These are phyloP conservation scores for Ogataea methylovora DNA, from an alignment of 805 yeast species.

Conservation along the genomic window DNA sequence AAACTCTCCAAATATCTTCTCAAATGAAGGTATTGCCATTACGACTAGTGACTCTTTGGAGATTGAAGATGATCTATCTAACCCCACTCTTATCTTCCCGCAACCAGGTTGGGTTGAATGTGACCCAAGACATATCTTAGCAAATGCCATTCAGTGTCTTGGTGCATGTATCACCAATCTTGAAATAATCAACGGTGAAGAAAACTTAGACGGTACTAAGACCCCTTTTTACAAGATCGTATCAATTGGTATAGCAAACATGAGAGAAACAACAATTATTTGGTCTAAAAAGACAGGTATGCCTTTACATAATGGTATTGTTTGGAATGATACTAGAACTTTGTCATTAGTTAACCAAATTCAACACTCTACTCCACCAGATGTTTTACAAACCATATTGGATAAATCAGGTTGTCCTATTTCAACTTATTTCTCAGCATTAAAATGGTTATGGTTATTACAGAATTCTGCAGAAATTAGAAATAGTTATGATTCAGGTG, in stretches of 20 bases:
- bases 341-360: constrained; percentile 59
- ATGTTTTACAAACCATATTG: constrained; percentile 48
- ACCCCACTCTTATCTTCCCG: constrained; percentile 70
- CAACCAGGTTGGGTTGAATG: constrained; percentile 93
- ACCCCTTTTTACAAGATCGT: constrained; percentile 50
- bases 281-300: constrained; percentile 82
- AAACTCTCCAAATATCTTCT: constrained; percentile 47
- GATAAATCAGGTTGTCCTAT: constrained; percentile 78
- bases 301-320: constrained; percentile 83
- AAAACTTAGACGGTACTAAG: constrained; percentile 22
- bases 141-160: constrained; percentile 74
- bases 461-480: constrained; percentile 66
- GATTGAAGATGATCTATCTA: constrained; percentile 49
- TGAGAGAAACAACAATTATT: constrained; percentile 89
- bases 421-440: constrained; percentile 86
- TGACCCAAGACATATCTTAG: constrained; percentile 75
- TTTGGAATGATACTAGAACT: constrained; percentile 94
- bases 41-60: constrained; percentile 46
- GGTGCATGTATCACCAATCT: constrained; percentile 54
- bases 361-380: constrained; percentile 44
- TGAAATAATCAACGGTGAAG: constrained; percentile 47
- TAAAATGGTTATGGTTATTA: constrained; percentile 82
- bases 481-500: constrained; percentile 65
- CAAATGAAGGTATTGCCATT: constrained; percentile 70
- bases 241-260: constrained; percentile 85